These are phyloP conservation scores for Phytophthora brassicae DNA, from an alignment of 352 stramenopile genomes.

Conservation along the genomic window DNA sequence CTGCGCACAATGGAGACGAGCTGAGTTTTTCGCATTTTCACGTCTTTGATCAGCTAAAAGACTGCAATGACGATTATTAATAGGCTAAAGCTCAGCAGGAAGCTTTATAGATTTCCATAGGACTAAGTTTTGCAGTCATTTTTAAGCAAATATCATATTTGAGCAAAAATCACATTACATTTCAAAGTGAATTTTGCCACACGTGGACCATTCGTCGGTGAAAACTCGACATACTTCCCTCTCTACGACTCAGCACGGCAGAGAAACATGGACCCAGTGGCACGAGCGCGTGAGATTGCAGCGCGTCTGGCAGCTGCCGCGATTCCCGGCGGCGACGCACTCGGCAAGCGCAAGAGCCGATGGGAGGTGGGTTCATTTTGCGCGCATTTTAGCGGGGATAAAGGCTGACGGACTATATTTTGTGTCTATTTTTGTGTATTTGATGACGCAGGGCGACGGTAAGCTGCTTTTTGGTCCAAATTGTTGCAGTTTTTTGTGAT, in stretches of 20 bases:
- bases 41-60: too few relatives aligned
- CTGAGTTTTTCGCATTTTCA: constrained; percentile 8
- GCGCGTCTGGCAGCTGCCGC: constrained; percentile 70
- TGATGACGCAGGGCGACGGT: constrained; percentile 49
- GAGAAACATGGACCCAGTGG: constrained; percentile 66
- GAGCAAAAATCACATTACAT: too few relatives aligned
- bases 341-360: constrained; percentile 85
- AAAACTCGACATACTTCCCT: constrained; percentile 2
- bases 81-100: too few relatives aligned
- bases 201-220: neutral
- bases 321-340: constrained; percentile 60
- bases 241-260: constrained; percentile 32
- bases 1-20: constrained; percentile 2
- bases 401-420: constrained; percentile 6
- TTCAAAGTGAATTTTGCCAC: too few relatives aligned
- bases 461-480: constrained; percentile 12
- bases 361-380: constrained; percentile 65
- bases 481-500: constrained; percentile 18
- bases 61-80: too few relatives aligned
- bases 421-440: constrained; percentile 9
- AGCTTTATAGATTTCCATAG: too few relatives aligned
- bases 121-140: too few relatives aligned
- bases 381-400: constrained; percentile 3
- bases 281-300: constrained; percentile 79
- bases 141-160: too few relatives aligned